A percentile compares a stretch with the other conserved stretches of the same genome.
Conservation (phyloP, 345 rosid species). For the Clausena lansium region DNA sequence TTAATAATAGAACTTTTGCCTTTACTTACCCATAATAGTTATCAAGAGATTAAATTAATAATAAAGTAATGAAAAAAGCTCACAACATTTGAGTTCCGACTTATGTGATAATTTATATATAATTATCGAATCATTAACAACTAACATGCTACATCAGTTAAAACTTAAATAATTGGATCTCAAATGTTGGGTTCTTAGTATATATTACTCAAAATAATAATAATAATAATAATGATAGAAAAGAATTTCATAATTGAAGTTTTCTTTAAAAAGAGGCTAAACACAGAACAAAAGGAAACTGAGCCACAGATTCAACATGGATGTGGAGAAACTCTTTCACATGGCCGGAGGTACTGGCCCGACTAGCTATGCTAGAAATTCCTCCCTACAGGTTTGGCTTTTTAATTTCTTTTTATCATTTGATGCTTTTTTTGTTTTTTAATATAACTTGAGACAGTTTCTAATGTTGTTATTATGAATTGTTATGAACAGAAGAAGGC, state of each 20-base stretch:
- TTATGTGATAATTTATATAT: too few relatives aligned
- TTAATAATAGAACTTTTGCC: not conserved
- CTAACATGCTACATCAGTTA: too few relatives aligned
- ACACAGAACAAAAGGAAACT: not conserved
- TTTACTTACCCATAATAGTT: not conserved
- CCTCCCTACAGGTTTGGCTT: conserved; percentile 38
- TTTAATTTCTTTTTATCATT: not conserved
- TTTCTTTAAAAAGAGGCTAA: conserved; percentile 9
- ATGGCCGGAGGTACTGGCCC: conserved; percentile 42
- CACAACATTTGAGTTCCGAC: too few relatives aligned
- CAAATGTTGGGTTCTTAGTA: too few relatives aligned
- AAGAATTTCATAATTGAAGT: conserved; percentile 9
- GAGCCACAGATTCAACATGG: conserved; percentile 19
- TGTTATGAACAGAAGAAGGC: conserved; percentile 40
- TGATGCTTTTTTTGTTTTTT: not conserved
- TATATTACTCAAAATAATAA: too few relatives aligned
- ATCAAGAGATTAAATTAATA: too few relatives aligned
- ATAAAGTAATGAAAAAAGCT: too few relatives aligned
- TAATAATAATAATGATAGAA: not conserved
- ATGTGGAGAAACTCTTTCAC: conserved; percentile 35
- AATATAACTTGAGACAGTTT: not conserved
- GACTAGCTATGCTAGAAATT: conserved; percentile 51
- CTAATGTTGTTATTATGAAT: not conserved
- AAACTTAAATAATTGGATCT: too few relatives aligned
- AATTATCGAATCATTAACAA: too few relatives aligned